Evolutionary conservation across 1,284 basidiomycete species (phyloP).

Genomic region (Ceraceosorus bombacis): DNA sequence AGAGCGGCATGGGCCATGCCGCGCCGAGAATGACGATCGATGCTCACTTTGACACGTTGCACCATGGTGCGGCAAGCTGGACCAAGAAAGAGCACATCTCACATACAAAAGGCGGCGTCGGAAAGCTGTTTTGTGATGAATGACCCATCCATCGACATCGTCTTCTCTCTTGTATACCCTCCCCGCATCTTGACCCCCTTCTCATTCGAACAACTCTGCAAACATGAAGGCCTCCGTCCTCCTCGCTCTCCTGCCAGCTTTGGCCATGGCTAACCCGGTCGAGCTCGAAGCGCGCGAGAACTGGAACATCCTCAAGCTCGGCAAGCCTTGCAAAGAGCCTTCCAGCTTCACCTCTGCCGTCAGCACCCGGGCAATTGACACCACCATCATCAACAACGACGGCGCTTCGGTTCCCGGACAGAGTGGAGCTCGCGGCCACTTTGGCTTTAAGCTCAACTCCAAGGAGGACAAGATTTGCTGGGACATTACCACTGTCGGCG

Average conservation of each 20-base stretch:
- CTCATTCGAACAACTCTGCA: neutral
- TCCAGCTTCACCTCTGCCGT: conserved; percentile 47
- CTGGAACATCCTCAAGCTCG: neutral
- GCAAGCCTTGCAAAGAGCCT: conserved; percentile 6
- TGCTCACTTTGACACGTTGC: no score
- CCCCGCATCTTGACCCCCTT: neutral
- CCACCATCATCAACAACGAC: conserved; percentile 30
- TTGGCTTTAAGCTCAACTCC: conserved; percentile 47
- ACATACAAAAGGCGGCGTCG: no score
- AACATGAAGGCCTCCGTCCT: conserved; percentile 53
- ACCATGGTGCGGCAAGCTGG: no score
- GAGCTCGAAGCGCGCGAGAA: neutral
- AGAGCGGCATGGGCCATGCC: no score
- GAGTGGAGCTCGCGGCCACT: conserved; percentile 40
- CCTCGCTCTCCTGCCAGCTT: conserved; percentile 1
- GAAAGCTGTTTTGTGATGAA: no score
- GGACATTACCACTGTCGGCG: conserved; percentile 22
- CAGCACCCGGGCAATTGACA: conserved; percentile 39
- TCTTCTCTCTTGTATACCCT: neutral
- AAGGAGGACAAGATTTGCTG: conserved; percentile 47
- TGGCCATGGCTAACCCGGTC: neutral
- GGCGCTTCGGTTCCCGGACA: conserved; percentile 40
- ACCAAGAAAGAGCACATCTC: no score
- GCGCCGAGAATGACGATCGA: no score
- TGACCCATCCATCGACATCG: no score